phyloP scores from a whole-genome alignment of 176 grass and related monocot species.

The Juncus effusus region DNA sequence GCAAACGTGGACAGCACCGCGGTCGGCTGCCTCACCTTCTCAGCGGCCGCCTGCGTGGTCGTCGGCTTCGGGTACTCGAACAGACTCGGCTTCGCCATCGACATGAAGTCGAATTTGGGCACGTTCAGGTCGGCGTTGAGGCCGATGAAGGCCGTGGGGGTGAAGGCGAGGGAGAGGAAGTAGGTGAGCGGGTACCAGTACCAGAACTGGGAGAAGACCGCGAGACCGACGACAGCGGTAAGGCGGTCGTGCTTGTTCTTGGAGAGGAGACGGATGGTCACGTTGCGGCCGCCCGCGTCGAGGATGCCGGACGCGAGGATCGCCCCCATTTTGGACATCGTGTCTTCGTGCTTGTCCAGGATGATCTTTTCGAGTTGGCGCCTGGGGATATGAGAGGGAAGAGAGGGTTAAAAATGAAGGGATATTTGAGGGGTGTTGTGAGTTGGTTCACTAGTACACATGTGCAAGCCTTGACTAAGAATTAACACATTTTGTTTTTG shows the following conservation, averaged over 20 bases:
- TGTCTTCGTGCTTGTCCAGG: slow-evolving; percentile 98
- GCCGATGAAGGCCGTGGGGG: slow-evolving; percentile 82
- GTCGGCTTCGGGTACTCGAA: slow-evolving; percentile 88
- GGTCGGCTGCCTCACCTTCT: slow-evolving; percentile 66
- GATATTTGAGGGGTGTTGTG: no score
- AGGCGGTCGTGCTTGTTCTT: slow-evolving; percentile 92
- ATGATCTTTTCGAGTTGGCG: slow-evolving; percentile 98
- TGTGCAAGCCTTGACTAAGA: no score
- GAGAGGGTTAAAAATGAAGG: not conserved
- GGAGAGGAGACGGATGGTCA: slow-evolving; percentile 91
- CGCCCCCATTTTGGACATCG: slow-evolving; percentile 99
- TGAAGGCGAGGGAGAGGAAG: slow-evolving; percentile 92
- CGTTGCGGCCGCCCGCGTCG: slow-evolving; percentile 95
- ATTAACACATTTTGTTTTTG: no score
- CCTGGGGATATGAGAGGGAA: slow-evolving; percentile 24
- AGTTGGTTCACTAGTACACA: no score
- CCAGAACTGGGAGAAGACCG: slow-evolving; percentile 98
- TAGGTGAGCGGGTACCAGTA: slow-evolving; percentile 98
- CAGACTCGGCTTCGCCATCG: slow-evolving; percentile 79
- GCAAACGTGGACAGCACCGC: slow-evolving; percentile 94
- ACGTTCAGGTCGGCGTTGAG: slow-evolving; percentile 95
- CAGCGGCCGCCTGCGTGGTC: slow-evolving; percentile 67
- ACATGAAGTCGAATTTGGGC: slow-evolving; percentile 93
- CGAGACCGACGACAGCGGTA: slow-evolving; percentile 89
- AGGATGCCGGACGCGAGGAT: slow-evolving; percentile 98